Evolutionary conservation across 768 basidiomycete species (phyloP), one percentile per base, ranked within the genome.

Genomic region (Xerocomus spinulosus): DNA sequence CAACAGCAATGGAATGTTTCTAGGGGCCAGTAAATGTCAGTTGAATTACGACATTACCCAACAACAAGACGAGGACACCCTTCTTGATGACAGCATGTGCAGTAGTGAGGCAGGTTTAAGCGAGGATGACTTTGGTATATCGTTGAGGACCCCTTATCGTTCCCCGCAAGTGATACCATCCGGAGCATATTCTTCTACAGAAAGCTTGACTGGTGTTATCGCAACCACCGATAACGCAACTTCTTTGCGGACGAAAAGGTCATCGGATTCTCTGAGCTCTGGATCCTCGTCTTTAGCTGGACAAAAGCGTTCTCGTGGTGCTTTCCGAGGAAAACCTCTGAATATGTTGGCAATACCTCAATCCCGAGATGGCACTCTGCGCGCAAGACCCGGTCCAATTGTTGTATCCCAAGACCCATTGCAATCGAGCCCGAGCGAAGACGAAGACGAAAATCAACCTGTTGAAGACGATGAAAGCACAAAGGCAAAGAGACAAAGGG

Each of bases 51-150:
- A 53, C 15, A 29, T 23, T 38, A 35, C 44, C 28, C 49, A 18
- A 28, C 47, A 49, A 45, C 50, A 30, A 20, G 57, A 53, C 17
- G 59, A 59, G 39, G 61, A 64, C 44, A 48, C 54, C 15, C 46
- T 53, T 13, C 38, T 52, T 15, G 61, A 64, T 46, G 52, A 57
- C 4, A 66, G 59, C 15, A 62, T 64, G 44, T 60, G 49, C 29
- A 57, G 53, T 25, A 67, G 59, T 17, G 59, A 56, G 38, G 44
- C 58, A 23, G 59, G 57, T 30, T 48, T 67, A 17, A 56, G 61
- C 35, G 68, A 80, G 23, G 83, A 85, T 49, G 77, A 78, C 37
- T 84, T 85, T 55, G 73, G 87, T 45, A 70, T 78, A 26, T 87
- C 86, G 1, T 69, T 87, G 50, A 78, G 75, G 48, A 87, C 86